Percentiles rank a stretch among this genome's conserved stretches.
Evolutionary conservation across 2,329 filamentous ascomycete species (phyloP).

Genomic region (Apiospora aurea): DNA sequence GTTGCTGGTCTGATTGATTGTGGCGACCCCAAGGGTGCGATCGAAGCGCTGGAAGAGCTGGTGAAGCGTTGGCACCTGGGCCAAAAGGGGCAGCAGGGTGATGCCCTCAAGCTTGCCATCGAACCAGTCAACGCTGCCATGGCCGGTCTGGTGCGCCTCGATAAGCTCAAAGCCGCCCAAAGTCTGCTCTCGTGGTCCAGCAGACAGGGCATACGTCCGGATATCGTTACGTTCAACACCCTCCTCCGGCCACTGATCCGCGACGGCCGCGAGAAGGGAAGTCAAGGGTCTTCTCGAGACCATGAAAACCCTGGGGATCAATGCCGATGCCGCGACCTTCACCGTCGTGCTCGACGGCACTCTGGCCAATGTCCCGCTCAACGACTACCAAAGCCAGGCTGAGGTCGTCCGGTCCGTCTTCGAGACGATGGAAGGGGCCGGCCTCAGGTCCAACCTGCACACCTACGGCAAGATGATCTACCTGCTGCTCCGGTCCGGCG

Average conservation of each 20-base stretch:
- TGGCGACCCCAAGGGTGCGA: conserved; percentile 60
- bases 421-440: conserved; percentile 59
- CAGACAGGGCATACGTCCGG: conserved; percentile 60
- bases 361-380: conserved; percentile 50
- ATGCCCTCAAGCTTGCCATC: conserved; percentile 61
- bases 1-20: conserved; percentile 70
- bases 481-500: conserved; percentile 58
- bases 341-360: conserved; percentile 73
- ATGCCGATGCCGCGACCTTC: conserved; percentile 73
- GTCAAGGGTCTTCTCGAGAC: conserved; percentile 60
- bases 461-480: conserved; percentile 77
- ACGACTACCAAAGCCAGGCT: conserved; percentile 53
- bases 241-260: conserved; percentile 69
- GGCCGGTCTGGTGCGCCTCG: conserved; percentile 62
- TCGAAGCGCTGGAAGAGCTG: conserved; percentile 73
- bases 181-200: conserved; percentile 66
- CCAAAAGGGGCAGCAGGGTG: conserved; percentile 30
- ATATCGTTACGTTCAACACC: conserved; percentile 71
- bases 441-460: conserved; percentile 65
- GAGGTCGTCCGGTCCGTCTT: conserved; percentile 50
- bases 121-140: conserved; percentile 75
- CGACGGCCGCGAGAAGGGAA: conserved; percentile 52
- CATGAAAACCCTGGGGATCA: conserved; percentile 64
- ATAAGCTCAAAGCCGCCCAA: conserved; percentile 56
- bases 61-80: conserved; percentile 59